Evolutionary conservation across 139 green algal species (phyloP).

Genomic region (Tetradesmus lagerheimii): DNA sequence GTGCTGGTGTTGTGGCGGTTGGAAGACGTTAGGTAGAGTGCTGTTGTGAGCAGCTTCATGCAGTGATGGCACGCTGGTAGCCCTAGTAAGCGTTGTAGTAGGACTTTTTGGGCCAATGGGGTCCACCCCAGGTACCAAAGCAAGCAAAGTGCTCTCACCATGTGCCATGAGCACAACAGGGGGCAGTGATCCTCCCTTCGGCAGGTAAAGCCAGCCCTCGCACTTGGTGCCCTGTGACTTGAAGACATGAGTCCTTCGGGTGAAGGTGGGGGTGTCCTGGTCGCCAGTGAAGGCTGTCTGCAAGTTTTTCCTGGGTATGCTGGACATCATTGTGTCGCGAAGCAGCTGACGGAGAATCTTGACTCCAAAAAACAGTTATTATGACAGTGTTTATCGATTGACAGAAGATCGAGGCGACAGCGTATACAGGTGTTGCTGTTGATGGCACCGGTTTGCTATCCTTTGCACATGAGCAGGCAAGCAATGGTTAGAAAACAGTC

Average conservation of each 20-base stretch:
- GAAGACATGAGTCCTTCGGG: neutral
- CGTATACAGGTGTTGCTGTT: neutral
- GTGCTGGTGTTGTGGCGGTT: neutral
- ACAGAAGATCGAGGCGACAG: neutral
- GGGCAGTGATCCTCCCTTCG: conserved; percentile 14
- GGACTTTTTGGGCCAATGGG: neutral
- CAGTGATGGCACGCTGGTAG: too few relatives aligned
- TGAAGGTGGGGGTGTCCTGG: neutral
- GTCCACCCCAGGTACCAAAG: neutral
- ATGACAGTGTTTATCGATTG: too few relatives aligned
- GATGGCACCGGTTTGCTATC: neutral
- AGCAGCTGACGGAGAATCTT: neutral
- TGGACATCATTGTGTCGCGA: neutral
- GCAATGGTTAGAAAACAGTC: neutral
- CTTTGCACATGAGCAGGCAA: neutral
- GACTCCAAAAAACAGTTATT: too few relatives aligned
- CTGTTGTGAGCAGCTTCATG: neutral
- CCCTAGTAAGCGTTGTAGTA: neutral
- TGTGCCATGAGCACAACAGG: conserved; percentile 68
- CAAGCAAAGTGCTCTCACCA: conserved; percentile 40
- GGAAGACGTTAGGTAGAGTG: neutral
- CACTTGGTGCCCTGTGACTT: neutral
- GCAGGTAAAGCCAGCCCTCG: conserved; percentile 68
- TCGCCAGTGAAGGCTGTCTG: neutral
- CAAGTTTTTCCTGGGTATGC: neutral